Percentiles rank a stretch among this genome's conserved stretches.
phyloP scores from a whole-genome alignment of 257 asterid genomes.

The Solanum okadae region DNA sequence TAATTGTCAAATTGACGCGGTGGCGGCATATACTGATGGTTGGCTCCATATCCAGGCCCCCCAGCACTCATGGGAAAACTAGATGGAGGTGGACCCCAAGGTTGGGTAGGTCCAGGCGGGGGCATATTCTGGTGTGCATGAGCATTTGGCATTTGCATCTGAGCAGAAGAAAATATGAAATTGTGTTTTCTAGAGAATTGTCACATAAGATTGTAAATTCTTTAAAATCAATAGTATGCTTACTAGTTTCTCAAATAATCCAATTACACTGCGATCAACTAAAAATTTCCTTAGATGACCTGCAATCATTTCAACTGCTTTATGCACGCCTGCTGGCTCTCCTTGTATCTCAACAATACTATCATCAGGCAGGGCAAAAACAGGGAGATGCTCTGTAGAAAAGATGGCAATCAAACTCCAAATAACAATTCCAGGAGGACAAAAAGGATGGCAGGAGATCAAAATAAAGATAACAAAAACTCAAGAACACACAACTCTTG shows the following conservation, averaged over 20 bases:
- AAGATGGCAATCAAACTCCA: not conserved
- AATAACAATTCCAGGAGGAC: not conserved
- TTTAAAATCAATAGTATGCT: constrained; percentile 10
- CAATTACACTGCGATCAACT: constrained; percentile 81
- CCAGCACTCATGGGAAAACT: constrained; percentile 41
- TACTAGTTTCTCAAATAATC: constrained; percentile 75
- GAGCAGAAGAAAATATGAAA: constrained; percentile 2
- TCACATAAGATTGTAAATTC: not conserved
- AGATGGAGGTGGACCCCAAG: constrained; percentile 63
- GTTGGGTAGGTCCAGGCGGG: constrained; percentile 23
- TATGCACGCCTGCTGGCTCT: constrained; percentile 59
- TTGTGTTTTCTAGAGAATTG: not conserved
- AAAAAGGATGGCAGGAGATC: not conserved
- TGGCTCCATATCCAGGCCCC: constrained; percentile 43
- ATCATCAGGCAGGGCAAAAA: constrained; percentile 74
- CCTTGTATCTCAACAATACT: constrained; percentile 94
- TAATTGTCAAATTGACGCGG: constrained; percentile 62
- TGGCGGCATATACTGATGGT: constrained; percentile 43
- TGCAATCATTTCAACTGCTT: constrained; percentile 77
- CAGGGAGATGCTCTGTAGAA: constrained; percentile 66
- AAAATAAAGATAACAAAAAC: not conserved
- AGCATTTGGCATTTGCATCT: constrained; percentile 66
- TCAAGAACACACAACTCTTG: not conserved
- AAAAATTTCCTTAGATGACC: constrained; percentile 75
- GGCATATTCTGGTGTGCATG: constrained; percentile 53